Percentiles rank a stretch among this genome's conserved stretches.
Conservation (phyloP, 352 stramenopile species). For the Globisporangium apiculatum region DNA sequence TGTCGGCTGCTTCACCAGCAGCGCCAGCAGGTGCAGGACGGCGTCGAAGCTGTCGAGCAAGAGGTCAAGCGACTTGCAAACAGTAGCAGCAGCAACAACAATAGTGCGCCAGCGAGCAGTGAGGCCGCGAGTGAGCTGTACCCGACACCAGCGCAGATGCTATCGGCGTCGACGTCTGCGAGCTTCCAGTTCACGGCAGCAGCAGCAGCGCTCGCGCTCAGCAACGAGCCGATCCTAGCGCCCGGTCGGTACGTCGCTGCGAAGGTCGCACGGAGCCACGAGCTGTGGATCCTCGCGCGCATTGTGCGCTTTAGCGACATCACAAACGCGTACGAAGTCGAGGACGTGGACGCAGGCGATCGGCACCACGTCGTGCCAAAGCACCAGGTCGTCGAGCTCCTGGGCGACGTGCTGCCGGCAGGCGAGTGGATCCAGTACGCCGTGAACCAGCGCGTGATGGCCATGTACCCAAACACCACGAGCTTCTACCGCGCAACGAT, state of each 20-base stretch:
- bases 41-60: slow-evolving; percentile 45
- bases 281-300: slow-evolving; percentile 90
- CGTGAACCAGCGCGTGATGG: slow-evolving; percentile 92
- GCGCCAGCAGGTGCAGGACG: slow-evolving; percentile 35
- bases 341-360: slow-evolving; percentile 90
- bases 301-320: slow-evolving; percentile 86
- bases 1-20: slow-evolving; percentile 55
- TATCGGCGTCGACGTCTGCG: slow-evolving; percentile 5
- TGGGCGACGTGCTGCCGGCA: slow-evolving; percentile 53
- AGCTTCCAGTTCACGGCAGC: slow-evolving; percentile 15
- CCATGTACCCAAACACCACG: slow-evolving; percentile 97
- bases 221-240: slow-evolving; percentile 34
- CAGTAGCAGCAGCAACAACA: slow-evolving; percentile 8
- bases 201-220: slow-evolving; percentile 11
- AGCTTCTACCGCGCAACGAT: slow-evolving; percentile 95
- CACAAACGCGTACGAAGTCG: slow-evolving; percentile 93
- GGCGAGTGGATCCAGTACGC: slow-evolving; percentile 76
- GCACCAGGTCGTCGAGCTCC: slow-evolving; percentile 86
- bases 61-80: slow-evolving; percentile 39
- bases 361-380: slow-evolving; percentile 68
- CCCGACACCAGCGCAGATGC: slow-evolving; percentile 4
- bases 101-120: background rate
- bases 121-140: slow-evolving; percentile 2
- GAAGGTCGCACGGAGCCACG: slow-evolving; percentile 69
- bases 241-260: slow-evolving; percentile 57